Conservation (phyloP, 768 basidiomycete genomes). For the Wakefieldia striispora region DNA sequence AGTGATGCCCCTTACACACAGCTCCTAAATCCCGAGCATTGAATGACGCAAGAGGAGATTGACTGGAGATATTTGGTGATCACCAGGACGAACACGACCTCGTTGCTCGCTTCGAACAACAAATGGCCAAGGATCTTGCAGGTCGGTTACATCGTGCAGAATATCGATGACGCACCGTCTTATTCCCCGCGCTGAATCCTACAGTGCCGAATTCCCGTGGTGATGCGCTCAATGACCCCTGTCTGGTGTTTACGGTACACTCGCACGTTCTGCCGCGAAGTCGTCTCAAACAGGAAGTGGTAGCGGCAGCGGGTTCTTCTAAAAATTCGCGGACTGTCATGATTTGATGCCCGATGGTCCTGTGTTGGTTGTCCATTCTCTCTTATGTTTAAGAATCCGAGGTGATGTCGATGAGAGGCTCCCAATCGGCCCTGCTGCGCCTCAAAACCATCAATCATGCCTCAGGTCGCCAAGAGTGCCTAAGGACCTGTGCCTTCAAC, state of each 20-base stretch:
- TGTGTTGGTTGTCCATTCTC: slow-evolving; percentile 8
- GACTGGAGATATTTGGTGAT: slow-evolving; percentile 6
- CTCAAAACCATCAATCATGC: too few relatives aligned
- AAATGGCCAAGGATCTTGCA: too few relatives aligned
- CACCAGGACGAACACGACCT: background rate
- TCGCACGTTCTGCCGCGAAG: slow-evolving; percentile 10
- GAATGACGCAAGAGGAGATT: slow-evolving; percentile 6
- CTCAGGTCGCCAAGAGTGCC: too few relatives aligned
- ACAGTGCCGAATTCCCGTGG: background rate
- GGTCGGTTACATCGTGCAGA: too few relatives aligned
- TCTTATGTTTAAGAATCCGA: too few relatives aligned
- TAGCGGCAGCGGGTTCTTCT: slow-evolving; percentile 1
- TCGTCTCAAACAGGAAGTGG: slow-evolving; percentile 8
- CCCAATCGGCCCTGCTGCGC: too few relatives aligned
- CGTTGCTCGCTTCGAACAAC: background rate
- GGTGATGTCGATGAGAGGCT: too few relatives aligned
- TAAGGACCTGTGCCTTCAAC: too few relatives aligned
- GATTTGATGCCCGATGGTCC: background rate
- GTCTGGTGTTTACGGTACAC: background rate
- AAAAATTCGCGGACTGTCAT: background rate
- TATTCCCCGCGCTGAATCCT: slow-evolving; percentile 2
- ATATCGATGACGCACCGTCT: too few relatives aligned
- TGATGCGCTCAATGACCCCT: background rate
- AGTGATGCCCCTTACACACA: background rate
- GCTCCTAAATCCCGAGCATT: background rate